Conservation (phyloP, 192 early-diverging fungal species). For the Dispira simplex region DNA sequence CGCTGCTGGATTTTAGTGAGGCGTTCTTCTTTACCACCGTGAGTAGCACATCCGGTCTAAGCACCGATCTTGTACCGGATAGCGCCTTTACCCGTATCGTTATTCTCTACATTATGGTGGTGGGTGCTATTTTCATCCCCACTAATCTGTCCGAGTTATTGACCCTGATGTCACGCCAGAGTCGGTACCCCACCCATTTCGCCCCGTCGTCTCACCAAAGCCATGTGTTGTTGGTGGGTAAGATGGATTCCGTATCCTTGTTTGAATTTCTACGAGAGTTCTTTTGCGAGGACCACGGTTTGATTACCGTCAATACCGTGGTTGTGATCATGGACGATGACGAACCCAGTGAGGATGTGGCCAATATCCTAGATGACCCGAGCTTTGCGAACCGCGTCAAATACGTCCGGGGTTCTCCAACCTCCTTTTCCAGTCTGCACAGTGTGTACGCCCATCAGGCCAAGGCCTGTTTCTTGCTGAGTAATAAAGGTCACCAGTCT, state of each 20-base stretch:
- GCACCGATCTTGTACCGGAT: constrained; percentile 46
- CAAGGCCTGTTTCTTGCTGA: constrained; percentile 44
- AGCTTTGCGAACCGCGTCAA: constrained; percentile 45
- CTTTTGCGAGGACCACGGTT: constrained; percentile 63
- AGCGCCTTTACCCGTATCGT: constrained; percentile 33
- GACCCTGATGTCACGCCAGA: constrained; percentile 35
- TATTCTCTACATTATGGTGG: constrained; percentile 51
- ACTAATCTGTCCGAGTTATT: constrained; percentile 46
- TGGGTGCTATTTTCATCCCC: constrained; percentile 54
- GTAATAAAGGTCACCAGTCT: constrained; percentile 27
- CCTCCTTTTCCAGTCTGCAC: constrained; percentile 37
- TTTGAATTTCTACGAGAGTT: constrained; percentile 63
- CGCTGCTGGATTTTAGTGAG: constrained; percentile 36
- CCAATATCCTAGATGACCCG: constrained; percentile 44
- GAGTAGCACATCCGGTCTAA: constrained; percentile 43
- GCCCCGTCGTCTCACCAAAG: constrained; percentile 27
- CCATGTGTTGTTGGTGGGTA: constrained; percentile 53
- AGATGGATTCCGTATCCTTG: constrained; percentile 33
- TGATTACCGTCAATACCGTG: constrained; percentile 40
- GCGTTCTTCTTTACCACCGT: constrained; percentile 40
- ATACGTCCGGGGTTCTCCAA: constrained; percentile 52
- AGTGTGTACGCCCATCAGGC: constrained; percentile 32
- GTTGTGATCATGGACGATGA: constrained; percentile 50
- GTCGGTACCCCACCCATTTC: constrained; percentile 38
- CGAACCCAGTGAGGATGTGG: constrained; percentile 35